Base-by-base conservation (phyloP, 78 protist genomes). In the Planoprotostelium fungivorum region DNA sequence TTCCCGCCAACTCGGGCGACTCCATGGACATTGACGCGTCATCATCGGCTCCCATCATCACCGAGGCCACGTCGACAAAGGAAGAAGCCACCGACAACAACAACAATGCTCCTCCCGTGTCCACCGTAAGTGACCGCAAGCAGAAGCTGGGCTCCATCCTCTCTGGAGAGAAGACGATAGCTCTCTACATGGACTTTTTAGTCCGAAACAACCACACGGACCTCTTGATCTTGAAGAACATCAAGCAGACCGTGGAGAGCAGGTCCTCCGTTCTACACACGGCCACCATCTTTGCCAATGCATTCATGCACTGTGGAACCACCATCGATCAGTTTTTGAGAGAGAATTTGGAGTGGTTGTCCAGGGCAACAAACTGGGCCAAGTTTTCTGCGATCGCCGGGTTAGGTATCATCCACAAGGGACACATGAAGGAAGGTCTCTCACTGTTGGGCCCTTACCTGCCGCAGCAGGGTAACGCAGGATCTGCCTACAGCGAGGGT, bases 301-400 rank as follows among this genome's bases (percentile, higher is more conserved):
- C 97, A 16, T 51, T 98, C 35, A 98, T 99, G 99, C 91, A 94
- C 87, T 92, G 97, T 25, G 99, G 99, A 84, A 99, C 99, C 34
- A 96, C 99, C 5, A 38, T 89, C 87, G 99, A 99, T 90, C 34
- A 39, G 35, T 99, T 98, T 91, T 87, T 99, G 35, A 87, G 99
- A n/a, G 95, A 94, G 38, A 99, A 99, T 90, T 85, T 96, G 31
- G 98, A 97, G 34, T 99, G 99, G 99, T 92, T 99, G n/a, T 84
- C 88, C 34, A 94, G 89, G 83, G 97, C 98, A 0, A 90, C 95
- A 29, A 96, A 99, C 96, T 99, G 99, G 99, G 95, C 98, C 51
- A 95, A 98, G 90, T 98, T 98, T 90, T 84, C 96, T n/a, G 97
- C 98, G 63, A 91, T 95, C 29, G 97, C 99, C 28, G 36, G 95